phyloP scores from a whole-genome alignment of 305 asterid species.

The Fraxinus velutina region DNA sequence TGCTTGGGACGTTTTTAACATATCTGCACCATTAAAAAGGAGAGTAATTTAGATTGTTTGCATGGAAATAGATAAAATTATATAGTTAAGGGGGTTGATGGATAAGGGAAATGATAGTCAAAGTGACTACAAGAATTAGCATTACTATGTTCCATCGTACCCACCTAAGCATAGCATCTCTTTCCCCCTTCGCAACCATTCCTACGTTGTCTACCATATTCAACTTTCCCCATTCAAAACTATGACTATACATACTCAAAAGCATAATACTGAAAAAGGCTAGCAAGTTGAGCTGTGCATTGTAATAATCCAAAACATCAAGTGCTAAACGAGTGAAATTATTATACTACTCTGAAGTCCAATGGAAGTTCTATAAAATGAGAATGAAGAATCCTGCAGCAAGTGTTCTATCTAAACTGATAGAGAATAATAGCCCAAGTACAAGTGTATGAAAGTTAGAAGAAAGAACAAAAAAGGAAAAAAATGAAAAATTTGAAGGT shows the following conservation, averaged over 20 bases:
- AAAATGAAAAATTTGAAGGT: not conserved
- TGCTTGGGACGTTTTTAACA: conserved; percentile 51
- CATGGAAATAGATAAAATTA: not conserved
- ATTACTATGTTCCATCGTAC: not conserved
- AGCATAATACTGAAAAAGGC: not conserved
- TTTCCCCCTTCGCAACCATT: not conserved
- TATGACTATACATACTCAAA: not conserved
- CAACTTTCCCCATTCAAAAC: not conserved
- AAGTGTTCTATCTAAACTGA: not conserved
- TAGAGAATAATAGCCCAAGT: not conserved
- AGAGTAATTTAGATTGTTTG: not conserved
- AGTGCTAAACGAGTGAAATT: not conserved
- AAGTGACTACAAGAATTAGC: not conserved
- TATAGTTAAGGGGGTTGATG: not conserved
- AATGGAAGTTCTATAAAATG: not conserved
- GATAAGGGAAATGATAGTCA: not conserved
- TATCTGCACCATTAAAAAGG: conserved; percentile 43
- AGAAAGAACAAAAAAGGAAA: not conserved
- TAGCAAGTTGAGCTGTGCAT: not conserved
- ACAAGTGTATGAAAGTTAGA: not conserved
- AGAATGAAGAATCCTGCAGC: not conserved
- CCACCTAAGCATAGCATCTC: not conserved
- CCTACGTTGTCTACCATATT: not conserved
- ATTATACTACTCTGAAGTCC: not conserved
- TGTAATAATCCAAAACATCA: not conserved